A percentile compares a stretch with the other conserved stretches of the same genome.
These are phyloP conservation scores for Elaphomyces granulatus DNA, from an alignment of 495 filamentous ascomycete species.

Conservation along the genomic window DNA sequence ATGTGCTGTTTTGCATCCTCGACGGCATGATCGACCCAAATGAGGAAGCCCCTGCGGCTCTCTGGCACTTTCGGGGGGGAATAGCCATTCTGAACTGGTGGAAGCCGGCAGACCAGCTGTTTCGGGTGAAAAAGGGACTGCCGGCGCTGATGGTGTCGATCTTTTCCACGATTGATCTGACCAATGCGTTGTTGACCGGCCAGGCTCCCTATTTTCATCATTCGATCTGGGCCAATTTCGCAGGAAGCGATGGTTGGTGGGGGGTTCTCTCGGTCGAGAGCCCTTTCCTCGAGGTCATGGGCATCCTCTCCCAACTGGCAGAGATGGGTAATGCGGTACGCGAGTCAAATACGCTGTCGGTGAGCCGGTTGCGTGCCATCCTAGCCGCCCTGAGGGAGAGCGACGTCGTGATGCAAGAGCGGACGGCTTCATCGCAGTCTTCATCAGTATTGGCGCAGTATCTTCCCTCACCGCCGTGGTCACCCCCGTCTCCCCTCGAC, in stretches of 20 bases:
- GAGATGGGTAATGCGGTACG: slow-evolving; percentile 1
- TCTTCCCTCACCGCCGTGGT: not conserved
- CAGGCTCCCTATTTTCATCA: slow-evolving; percentile 4
- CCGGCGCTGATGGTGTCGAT: slow-evolving; percentile 23
- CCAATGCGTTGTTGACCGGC: slow-evolving; percentile 5
- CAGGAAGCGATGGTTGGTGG: slow-evolving; percentile 5
- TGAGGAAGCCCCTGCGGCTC: slow-evolving; percentile 19
- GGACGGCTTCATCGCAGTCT: not conserved
- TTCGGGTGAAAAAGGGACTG: slow-evolving; percentile 15
- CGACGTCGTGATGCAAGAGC: not conserved
- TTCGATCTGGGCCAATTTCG: slow-evolving; percentile 2
- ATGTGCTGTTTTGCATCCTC: slow-evolving; percentile 25
- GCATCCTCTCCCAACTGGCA: slow-evolving; percentile 2
- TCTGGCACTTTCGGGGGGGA: slow-evolving; percentile 22
- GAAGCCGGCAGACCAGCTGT: slow-evolving; percentile 11
- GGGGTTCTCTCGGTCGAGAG: not conserved
- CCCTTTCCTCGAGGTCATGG: slow-evolving; percentile 5
- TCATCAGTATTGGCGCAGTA: not conserved
- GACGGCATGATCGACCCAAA: slow-evolving; percentile 24
- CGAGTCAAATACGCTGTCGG: slow-evolving; percentile 1
- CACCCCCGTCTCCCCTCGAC: not conserved
- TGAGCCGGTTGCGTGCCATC: not conserved
- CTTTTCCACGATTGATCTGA: slow-evolving; percentile 26
- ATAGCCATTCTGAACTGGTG: slow-evolving; percentile 25
- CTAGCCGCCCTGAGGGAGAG: not conserved